Conservation (phyloP, 179 eudicot species). For the Carnegiea gigantea region DNA sequence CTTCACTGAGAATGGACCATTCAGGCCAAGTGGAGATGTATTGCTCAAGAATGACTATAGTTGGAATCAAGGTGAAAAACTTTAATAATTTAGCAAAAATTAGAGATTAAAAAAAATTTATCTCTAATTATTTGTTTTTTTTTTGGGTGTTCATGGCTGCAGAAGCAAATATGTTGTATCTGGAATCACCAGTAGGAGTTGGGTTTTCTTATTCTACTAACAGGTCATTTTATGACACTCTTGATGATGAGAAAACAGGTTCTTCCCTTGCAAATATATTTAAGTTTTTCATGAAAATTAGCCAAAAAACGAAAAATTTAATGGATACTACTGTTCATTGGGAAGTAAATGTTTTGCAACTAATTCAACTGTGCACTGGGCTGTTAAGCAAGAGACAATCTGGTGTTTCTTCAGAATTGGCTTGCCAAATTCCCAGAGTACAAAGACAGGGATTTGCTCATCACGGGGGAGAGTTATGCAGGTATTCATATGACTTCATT, state of each 20-base stretch:
- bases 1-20: conserved; percentile 64
- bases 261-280: neutral
- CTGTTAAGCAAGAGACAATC: conserved; percentile 37
- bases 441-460: conserved; percentile 35
- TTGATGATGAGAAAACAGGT: conserved; percentile 67
- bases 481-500: conserved; percentile 22
- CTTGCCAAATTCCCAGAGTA: conserved; percentile 37
- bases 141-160: conserved; percentile 22
- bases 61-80: conserved; percentile 60
- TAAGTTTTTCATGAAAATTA: neutral
- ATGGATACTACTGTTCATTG: neutral
- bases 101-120: neutral
- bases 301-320: neutral
- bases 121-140: neutral
- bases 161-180: conserved; percentile 68
- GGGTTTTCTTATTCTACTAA: conserved; percentile 64
- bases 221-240: conserved; percentile 34
- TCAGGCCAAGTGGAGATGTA: conserved; percentile 42
- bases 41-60: conserved; percentile 48
- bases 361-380: conserved; percentile 10
- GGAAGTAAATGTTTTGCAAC: neutral
- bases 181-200: conserved; percentile 74
- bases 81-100: neutral
- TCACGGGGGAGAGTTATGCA: conserved; percentile 51
- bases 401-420: conserved; percentile 41